phyloP scores from a whole-genome alignment of 2,329 filamentous ascomycete genomes.

The Magnaporthales sp. region DNA sequence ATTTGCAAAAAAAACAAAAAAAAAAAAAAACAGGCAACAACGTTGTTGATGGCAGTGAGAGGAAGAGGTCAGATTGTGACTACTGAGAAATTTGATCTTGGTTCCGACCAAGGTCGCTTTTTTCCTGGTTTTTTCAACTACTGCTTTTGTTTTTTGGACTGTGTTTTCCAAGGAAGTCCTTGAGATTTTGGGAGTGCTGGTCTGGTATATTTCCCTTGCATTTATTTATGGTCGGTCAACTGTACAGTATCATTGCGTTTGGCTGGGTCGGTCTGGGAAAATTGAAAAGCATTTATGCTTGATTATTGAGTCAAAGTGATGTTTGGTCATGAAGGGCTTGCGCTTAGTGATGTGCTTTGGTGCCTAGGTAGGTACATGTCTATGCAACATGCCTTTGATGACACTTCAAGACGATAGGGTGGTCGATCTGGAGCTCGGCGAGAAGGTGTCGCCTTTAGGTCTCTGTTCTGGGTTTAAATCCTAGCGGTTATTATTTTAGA shows the following conservation, averaged over 20 bases:
- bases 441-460: neutral
- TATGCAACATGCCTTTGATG: neutral
- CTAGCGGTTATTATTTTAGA: too few species aligned
- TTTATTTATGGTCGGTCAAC: neutral
- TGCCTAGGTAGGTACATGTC: too few species aligned
- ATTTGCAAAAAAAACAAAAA: neutral
- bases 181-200: neutral
- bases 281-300: neutral
- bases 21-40: neutral
- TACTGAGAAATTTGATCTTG: neutral
- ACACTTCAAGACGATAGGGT: neutral
- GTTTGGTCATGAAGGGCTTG: neutral
- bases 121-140: neutral
- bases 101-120: neutral
- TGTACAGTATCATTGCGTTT: neutral
- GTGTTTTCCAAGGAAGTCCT: neutral
- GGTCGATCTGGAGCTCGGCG: too few species aligned
- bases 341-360: too few species aligned
- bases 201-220: neutral
- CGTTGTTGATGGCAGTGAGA: neutral
- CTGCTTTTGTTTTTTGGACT: neutral
- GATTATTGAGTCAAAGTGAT: neutral
- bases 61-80: neutral
- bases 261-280: neutral
- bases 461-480: neutral